These are phyloP conservation scores for Picea abies DNA, from an alignment of 83 land plant genomes.

Conservation along the genomic window DNA sequence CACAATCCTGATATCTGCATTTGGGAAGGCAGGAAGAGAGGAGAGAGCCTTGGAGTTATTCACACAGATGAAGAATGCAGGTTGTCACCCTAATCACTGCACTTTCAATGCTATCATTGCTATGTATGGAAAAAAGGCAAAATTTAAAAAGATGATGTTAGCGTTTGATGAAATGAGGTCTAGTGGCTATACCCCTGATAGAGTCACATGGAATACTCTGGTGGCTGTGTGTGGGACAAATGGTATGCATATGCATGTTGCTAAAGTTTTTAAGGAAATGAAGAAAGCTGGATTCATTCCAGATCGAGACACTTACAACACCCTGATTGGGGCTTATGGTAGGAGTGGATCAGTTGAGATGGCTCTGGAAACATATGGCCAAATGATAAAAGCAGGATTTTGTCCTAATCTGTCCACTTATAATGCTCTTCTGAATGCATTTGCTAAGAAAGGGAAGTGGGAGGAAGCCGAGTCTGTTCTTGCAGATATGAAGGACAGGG, in stretches of 20 bases:
- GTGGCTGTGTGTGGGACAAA: conserved; percentile 63
- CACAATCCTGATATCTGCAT: conserved; percentile 82
- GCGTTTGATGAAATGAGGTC: conserved; percentile 68
- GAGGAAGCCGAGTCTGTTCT: conserved; percentile 64
- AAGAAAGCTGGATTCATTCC: conserved; percentile 74
- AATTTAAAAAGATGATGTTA: conserved; percentile 70
- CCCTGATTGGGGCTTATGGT: conserved; percentile 87
- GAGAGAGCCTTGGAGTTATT: conserved; percentile 69
- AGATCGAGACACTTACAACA: conserved; percentile 80
- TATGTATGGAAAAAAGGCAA: conserved; percentile 76
- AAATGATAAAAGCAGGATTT: conserved; percentile 75
- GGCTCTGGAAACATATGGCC: conserved; percentile 65
- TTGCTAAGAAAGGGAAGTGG: conserved; percentile 82
- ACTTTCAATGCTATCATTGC: conserved; percentile 87
- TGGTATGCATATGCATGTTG: conserved; percentile 66
- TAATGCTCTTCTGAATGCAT: conserved; percentile 78
- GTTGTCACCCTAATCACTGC: conserved; percentile 80
- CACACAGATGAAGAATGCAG: conserved; percentile 55
- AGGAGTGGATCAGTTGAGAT: conserved; percentile 67
- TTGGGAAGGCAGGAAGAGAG: conserved; percentile 70
- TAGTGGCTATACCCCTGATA: conserved; percentile 66
- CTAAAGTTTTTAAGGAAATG: conserved; percentile 74
- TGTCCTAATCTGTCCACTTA: conserved; percentile 70
- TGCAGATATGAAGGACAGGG: conserved; percentile 61
- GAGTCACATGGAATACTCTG: conserved; percentile 86